These are phyloP conservation scores for Coniferiporia sulphurascens DNA, from an alignment of 1,284 basidiomycete genomes.

Conservation along the genomic window DNA sequence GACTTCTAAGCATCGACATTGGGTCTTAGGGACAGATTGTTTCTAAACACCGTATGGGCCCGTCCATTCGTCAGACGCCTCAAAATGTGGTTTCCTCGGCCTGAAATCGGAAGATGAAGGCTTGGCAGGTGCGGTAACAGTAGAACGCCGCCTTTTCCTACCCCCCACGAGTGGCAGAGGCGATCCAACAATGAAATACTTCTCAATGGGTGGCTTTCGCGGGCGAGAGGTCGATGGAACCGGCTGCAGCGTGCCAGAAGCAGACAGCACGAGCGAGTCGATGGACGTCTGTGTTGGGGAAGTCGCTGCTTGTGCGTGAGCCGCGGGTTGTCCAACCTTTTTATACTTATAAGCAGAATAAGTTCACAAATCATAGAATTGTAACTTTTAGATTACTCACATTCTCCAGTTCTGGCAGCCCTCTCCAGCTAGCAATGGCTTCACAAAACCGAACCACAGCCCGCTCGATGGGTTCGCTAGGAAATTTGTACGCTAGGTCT, in stretches of 20 bases:
- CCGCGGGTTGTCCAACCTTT: slow-evolving; percentile 35
- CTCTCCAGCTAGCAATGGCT: slow-evolving; percentile 72
- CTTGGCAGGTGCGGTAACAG: slow-evolving; percentile 13
- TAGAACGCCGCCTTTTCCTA: slow-evolving; percentile 29
- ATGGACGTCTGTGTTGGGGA: slow-evolving; percentile 43
- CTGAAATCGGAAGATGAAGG: slow-evolving; percentile 10
- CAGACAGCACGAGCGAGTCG: slow-evolving; percentile 58
- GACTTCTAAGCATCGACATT: not conserved
- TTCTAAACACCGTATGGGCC: slow-evolving; percentile 17
- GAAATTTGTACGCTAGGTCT: slow-evolving; percentile 71
- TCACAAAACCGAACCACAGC: slow-evolving; percentile 74
- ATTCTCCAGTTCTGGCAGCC: slow-evolving; percentile 75
- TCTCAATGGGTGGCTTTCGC: slow-evolving; percentile 34
- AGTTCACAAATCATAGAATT: slow-evolving; percentile 4
- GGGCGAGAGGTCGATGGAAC: slow-evolving; percentile 23
- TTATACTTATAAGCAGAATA: slow-evolving; percentile 42
- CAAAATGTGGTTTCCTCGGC: slow-evolving; percentile 14
- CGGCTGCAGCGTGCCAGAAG: slow-evolving; percentile 43
- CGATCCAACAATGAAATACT: slow-evolving; percentile 37
- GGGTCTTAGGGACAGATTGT: not conserved
- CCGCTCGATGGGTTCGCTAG: slow-evolving; percentile 74
- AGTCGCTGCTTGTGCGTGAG: slow-evolving; percentile 29
- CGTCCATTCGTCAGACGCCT: slow-evolving; percentile 17
- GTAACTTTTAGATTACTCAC: slow-evolving; percentile 35
- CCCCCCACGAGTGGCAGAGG: slow-evolving; percentile 20